These are phyloP conservation scores for Pseudogymnoascus sp. DNA, from an alignment of 2,329 filamentous ascomycete genomes.

Conservation along the genomic window DNA sequence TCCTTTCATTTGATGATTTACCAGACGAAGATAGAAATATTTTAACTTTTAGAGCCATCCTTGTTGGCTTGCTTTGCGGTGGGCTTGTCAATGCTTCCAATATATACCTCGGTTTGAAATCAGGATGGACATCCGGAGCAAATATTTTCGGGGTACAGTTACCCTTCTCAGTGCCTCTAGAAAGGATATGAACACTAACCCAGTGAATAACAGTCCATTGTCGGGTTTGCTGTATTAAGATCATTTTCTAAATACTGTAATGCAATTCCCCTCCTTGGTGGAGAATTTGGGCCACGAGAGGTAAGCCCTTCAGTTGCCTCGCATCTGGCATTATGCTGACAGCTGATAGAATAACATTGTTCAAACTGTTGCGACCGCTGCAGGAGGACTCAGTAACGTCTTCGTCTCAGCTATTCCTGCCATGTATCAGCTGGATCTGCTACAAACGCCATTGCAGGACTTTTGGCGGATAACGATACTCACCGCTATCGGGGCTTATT, in stretches of 20 bases:
- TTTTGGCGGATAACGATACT: slow-evolving; percentile 15
- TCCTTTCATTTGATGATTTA: slow-evolving; percentile 3
- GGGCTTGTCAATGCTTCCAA: slow-evolving; percentile 4
- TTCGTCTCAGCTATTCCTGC: slow-evolving; percentile 40
- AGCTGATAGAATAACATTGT: slow-evolving; percentile 41
- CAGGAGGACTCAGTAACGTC: slow-evolving; percentile 36
- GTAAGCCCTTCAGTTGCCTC: neutral
- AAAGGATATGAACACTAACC: neutral
- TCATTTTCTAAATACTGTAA: neutral
- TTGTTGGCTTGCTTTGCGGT: neutral
- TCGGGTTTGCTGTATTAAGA: slow-evolving; percentile 3
- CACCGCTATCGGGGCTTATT: slow-evolving; percentile 21
- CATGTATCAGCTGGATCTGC: slow-evolving; percentile 35
- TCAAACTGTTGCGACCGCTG: slow-evolving; percentile 39
- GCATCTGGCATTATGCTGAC: slow-evolving; percentile 29
- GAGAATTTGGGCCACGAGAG: neutral
- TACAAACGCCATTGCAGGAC: slow-evolving; percentile 20
- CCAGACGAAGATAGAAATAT: slow-evolving; percentile 2
- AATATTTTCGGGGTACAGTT: neutral
- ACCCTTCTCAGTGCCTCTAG: neutral
- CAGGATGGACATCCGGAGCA: slow-evolving; percentile 1
- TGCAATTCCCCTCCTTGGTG: neutral
- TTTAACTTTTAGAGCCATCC: neutral
- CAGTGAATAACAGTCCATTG: neutral
- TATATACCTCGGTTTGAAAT: slow-evolving; percentile 1